phyloP scores from a whole-genome alignment of 306 rosid genomes.

The Lathyrus aphaca region DNA sequence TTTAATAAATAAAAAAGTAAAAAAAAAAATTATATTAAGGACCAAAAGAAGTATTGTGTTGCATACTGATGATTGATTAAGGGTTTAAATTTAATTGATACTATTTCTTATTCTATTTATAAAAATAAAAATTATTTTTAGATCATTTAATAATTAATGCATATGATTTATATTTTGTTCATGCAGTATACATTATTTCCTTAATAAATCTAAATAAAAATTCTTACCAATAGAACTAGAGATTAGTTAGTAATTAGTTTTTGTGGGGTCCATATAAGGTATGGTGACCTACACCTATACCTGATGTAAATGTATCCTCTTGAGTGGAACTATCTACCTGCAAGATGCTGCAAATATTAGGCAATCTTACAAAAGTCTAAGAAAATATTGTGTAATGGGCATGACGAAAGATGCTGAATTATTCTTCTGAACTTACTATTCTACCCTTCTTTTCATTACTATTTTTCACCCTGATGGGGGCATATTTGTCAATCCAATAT shows the following conservation, averaged over 20 bases:
- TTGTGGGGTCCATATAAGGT: slow-evolving; percentile 31
- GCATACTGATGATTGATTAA: slow-evolving; percentile 3
- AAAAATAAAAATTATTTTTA: too few species aligned
- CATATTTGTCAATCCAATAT: slow-evolving; percentile 16
- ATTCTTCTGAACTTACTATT: neutral
- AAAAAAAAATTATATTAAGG: too few species aligned
- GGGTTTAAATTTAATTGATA: neutral
- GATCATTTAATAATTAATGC: too few species aligned
- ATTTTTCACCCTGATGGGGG: neutral
- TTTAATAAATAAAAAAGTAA: too few species aligned
- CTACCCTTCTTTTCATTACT: slow-evolving; percentile 18
- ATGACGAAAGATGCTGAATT: slow-evolving; percentile 28
- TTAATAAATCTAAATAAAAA: too few species aligned
- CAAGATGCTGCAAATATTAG: slow-evolving; percentile 19
- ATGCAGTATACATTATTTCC: too few species aligned
- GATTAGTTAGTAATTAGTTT: neutral
- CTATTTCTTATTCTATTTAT: too few species aligned
- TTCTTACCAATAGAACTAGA: too few species aligned
- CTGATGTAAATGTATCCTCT: slow-evolving; percentile 9
- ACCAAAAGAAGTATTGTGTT: too few species aligned
- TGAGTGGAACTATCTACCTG: slow-evolving; percentile 7
- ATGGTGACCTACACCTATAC: slow-evolving; percentile 9
- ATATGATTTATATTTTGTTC: too few species aligned
- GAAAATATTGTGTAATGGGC: slow-evolving; percentile 23
- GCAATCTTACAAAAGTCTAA: neutral